phyloP scores from a whole-genome alignment of 768 basidiomycete genomes.

The Collybia sordida region DNA sequence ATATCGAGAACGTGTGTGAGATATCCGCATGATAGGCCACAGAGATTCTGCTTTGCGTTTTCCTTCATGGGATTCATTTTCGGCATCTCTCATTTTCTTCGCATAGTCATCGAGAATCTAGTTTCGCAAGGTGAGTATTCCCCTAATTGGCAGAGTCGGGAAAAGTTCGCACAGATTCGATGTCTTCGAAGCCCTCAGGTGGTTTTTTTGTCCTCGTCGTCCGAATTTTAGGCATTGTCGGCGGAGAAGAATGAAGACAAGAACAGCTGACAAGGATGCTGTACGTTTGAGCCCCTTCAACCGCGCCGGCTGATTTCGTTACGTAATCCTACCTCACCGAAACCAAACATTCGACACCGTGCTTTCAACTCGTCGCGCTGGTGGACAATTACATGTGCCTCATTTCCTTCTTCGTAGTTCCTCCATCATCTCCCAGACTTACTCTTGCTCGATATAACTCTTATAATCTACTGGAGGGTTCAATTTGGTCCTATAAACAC shows the following conservation, averaged over 20 bases:
- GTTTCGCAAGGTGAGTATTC: constrained; percentile 4
- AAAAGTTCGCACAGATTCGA: constrained; percentile 61
- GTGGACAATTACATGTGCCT: constrained; percentile 12
- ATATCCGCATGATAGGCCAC: constrained; percentile 99
- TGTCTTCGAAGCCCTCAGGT: constrained; percentile 95
- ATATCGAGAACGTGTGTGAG: constrained; percentile 93
- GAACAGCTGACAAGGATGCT: not conserved
- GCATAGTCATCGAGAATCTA: constrained; percentile 97
- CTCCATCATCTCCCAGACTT: constrained; percentile 4
- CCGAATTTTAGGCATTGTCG: constrained; percentile 86
- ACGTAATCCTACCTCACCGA: constrained; percentile 14
- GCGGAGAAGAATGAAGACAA: constrained; percentile 1
- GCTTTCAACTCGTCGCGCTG: not conserved
- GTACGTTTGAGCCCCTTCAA: too few relatives aligned
- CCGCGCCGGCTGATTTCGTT: constrained; percentile 4
- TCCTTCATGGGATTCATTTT: constrained; percentile 98
- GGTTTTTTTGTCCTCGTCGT: constrained; percentile 92
- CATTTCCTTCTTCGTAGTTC: constrained; percentile 3
- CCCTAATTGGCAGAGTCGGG: not conserved
- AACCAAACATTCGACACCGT: constrained; percentile 8
- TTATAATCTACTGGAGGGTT: not conserved
- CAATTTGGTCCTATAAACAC: not conserved
- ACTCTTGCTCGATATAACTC: not conserved
- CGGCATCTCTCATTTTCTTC: constrained; percentile 98
- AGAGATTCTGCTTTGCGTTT: constrained; percentile 91